Percentiles rank a stretch among this genome's conserved stretches.
Conservation (phyloP, 805 yeast genomes). For the Schwanniomyces pseudopolymorphus region DNA sequence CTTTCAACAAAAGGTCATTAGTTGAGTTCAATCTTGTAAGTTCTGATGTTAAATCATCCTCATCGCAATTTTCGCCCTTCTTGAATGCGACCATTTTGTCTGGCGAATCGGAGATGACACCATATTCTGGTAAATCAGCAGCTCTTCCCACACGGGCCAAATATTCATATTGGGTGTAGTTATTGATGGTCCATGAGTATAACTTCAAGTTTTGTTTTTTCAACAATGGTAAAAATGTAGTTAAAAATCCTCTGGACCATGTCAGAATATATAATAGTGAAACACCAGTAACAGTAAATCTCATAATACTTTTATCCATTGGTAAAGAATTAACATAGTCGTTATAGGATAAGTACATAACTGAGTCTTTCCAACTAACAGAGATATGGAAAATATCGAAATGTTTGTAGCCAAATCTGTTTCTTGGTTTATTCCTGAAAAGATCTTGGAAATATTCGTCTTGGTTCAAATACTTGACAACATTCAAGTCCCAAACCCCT, state of each 20-base stretch:
- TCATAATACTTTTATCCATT: conserved; percentile 14
- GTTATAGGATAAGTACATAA: conserved; percentile 35
- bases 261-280: conserved; percentile 37
- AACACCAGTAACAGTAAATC: conserved; percentile 33
- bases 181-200: conserved; percentile 43
- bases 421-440: conserved; percentile 11
- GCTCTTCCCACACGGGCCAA: conserved; percentile 23
- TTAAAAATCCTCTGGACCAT: conserved; percentile 36
- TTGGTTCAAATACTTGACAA: conserved; percentile 39
- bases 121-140: conserved; percentile 29
- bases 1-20: conserved; percentile 5
- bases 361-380: conserved; percentile 31
- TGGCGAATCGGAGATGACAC: conserved; percentile 37
- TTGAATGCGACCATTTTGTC: conserved; percentile 26
- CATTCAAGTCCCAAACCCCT: conserved; percentile 42
- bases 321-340: conserved; percentile 26
- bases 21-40: conserved; percentile 7
- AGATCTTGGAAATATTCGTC: conserved; percentile 31
- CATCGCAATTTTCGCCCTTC: conserved; percentile 2
- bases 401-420: conserved; percentile 18
- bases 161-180: conserved; percentile 32
- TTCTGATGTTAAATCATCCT: conserved; percentile 6
- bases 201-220: conserved; percentile 30
- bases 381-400: conserved; percentile 39
- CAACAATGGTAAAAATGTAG: conserved; percentile 36